Evolutionary conservation across 257 asterid species (phyloP).

Genomic region (Verbascum thapsus): DNA sequence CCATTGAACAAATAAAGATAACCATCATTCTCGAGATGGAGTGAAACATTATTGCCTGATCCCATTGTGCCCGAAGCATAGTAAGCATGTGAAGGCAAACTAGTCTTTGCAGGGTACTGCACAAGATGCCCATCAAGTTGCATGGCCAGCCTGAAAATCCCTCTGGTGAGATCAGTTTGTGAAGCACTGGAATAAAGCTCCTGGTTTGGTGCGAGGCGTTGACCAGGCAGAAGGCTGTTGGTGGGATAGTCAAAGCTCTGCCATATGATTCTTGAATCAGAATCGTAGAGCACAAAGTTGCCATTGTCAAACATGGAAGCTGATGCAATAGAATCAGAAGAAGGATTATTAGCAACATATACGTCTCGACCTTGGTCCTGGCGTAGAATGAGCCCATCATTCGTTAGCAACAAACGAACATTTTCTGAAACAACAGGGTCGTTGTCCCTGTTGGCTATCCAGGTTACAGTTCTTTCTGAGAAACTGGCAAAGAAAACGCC

Average conservation of each 20-base stretch:
- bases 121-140: slow-evolving; percentile 58
- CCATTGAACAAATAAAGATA: slow-evolving; percentile 42
- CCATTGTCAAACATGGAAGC: slow-evolving; percentile 61
- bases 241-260: slow-evolving; percentile 60
- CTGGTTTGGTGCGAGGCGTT: slow-evolving; percentile 23
- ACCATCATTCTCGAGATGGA: slow-evolving; percentile 35
- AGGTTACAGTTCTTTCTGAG: slow-evolving; percentile 24
- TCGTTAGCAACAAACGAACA: slow-evolving; percentile 26
- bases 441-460: slow-evolving; percentile 37
- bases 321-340: slow-evolving; percentile 13
- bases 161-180: slow-evolving; percentile 28
- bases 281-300: slow-evolving; percentile 49
- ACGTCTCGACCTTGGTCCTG: slow-evolving; percentile 15
- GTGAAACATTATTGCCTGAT: background rate
- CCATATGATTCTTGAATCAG: slow-evolving; percentile 36
- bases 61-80: background rate
- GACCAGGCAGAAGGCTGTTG: slow-evolving; percentile 45
- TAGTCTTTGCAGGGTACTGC: slow-evolving; percentile 36
- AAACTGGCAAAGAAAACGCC: slow-evolving; percentile 33
- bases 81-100: slow-evolving; percentile 28
- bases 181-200: slow-evolving; percentile 50
- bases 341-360: slow-evolving; percentile 11
- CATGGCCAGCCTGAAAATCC: slow-evolving; percentile 45
- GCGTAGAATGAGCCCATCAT: slow-evolving; percentile 40
- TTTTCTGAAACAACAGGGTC: slow-evolving; percentile 31